Evolutionary conservation across 768 basidiomycete species (phyloP).

Genomic region (Lentinus tigrinus): DNA sequence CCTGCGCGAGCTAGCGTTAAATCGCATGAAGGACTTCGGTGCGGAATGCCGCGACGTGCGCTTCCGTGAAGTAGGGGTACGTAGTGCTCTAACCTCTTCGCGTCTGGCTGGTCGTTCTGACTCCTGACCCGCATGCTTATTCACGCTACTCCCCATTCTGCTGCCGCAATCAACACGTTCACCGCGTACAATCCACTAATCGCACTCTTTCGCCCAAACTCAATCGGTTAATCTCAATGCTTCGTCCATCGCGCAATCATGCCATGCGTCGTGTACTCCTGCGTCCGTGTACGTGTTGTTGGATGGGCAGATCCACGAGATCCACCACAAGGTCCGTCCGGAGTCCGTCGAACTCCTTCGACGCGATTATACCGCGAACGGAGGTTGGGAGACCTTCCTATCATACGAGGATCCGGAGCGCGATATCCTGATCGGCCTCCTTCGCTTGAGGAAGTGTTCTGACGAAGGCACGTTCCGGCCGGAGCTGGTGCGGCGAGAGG

Average conservation of each 20-base stretch:
- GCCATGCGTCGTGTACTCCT: slow-evolving; percentile 5
- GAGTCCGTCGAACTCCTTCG: slow-evolving; percentile 94
- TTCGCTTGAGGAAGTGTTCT: slow-evolving; percentile 91
- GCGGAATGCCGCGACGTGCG: slow-evolving; percentile 96
- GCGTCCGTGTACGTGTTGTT: neutral
- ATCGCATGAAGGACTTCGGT: slow-evolving; percentile 99
- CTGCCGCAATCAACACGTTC: neutral
- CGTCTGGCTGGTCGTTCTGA: neutral
- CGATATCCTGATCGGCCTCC: slow-evolving; percentile 92
- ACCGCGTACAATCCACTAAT: neutral
- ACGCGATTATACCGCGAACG: slow-evolving; percentile 94
- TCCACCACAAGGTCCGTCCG: slow-evolving; percentile 95
- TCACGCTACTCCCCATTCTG: neutral
- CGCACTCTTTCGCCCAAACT: neutral
- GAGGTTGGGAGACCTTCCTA: slow-evolving; percentile 99
- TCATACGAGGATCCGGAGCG: slow-evolving; percentile 98
- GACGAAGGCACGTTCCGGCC: slow-evolving; percentile 96
- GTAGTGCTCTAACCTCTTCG: slow-evolving; percentile 29
- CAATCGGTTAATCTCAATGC: neutral
- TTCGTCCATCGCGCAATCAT: neutral
- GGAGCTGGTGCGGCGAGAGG: slow-evolving; percentile 72
- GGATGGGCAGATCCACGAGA: slow-evolving; percentile 85
- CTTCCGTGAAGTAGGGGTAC: slow-evolving; percentile 95
- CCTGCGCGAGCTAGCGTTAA: slow-evolving; percentile 90
- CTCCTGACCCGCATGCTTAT: neutral